Evolutionary conservation across 805 yeast species (phyloP).

Genomic region (Allodekkera sacchari): DNA sequence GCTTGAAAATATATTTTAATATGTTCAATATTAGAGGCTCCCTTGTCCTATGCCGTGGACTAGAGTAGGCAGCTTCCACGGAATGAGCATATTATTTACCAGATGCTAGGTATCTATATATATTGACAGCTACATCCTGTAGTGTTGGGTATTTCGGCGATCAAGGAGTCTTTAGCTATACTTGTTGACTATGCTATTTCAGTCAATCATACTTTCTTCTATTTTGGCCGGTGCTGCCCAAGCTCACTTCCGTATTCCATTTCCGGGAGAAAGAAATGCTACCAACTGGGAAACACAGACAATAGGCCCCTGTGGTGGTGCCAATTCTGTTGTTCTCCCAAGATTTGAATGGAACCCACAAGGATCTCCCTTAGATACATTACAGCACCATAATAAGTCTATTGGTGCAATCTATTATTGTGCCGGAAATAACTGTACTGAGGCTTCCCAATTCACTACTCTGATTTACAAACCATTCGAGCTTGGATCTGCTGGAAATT

Average conservation of each 20-base stretch:
- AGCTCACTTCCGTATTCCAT: conserved; percentile 25
- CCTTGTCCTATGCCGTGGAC: too few relatives aligned
- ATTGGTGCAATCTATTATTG: conserved; percentile 23
- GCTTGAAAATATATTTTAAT: too few relatives aligned
- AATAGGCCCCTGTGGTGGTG: conserved; percentile 25
- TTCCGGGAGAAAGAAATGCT: conserved; percentile 26
- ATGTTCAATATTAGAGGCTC: too few relatives aligned
- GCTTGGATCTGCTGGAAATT: conserved; percentile 15
- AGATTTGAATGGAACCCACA: conserved; percentile 23
- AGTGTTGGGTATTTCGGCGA: too few relatives aligned
- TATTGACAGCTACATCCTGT: too few relatives aligned
- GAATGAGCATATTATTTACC: too few relatives aligned
- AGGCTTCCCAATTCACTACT: conserved; percentile 16
- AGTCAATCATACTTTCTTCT: conserved; percentile 2
- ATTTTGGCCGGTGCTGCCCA: conserved; percentile 8
- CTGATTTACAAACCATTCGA: conserved; percentile 18
- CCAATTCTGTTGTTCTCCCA: conserved; percentile 17
- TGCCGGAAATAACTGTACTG: conserved; percentile 14
- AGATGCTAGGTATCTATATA: too few relatives aligned
- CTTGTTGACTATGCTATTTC: too few relatives aligned
- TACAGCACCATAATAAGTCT: conserved; percentile 13
- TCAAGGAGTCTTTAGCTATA: too few relatives aligned
- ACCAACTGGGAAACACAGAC: conserved; percentile 22
- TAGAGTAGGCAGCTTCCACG: too few relatives aligned
- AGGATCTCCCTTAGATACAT: conserved; percentile 23